Evolutionary conservation across 305 asterid species (phyloP).

Genomic region (Rubia tinctorum): DNA sequence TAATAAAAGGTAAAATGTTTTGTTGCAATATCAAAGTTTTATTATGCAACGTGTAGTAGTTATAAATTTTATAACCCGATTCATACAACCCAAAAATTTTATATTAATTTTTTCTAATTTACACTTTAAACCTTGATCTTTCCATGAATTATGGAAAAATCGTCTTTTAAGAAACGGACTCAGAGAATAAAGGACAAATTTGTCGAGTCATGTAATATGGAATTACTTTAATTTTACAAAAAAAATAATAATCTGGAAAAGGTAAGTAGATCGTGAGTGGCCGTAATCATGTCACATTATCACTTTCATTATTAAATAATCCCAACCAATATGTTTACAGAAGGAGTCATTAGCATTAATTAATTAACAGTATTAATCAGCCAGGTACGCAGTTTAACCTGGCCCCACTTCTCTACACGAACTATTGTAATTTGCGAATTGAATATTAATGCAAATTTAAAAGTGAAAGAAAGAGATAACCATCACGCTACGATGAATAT

Average conservation of each 20-base stretch:
- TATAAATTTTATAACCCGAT: too few relatives aligned
- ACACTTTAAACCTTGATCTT: too few relatives aligned
- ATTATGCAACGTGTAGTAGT: too few relatives aligned
- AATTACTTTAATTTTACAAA: too few relatives aligned
- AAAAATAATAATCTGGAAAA: not conserved
- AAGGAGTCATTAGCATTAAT: conserved; percentile 1
- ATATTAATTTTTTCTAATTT: too few relatives aligned
- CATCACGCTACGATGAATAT: conserved; percentile 23
- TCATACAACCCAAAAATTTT: too few relatives aligned
- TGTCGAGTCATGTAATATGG: conserved; percentile 15
- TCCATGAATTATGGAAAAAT: too few relatives aligned
- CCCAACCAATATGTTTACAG: not conserved
- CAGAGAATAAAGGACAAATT: conserved; percentile 6
- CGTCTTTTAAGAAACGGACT: too few relatives aligned
- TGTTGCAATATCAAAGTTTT: too few relatives aligned
- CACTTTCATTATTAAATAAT: conserved; percentile 21
- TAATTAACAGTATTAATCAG: conserved; percentile 18
- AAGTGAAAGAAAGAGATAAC: conserved; percentile 15
- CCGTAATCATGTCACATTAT: conserved; percentile 31
- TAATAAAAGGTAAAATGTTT: too few relatives aligned
- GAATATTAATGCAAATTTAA: not conserved
- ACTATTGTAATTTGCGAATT: conserved; percentile 13
- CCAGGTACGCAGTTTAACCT: conserved; percentile 30
- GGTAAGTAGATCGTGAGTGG: conserved; percentile 13
- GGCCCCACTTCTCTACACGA: conserved; percentile 32